Conservation (phyloP, 768 basidiomycete species). For the Suillus hirtellus region DNA sequence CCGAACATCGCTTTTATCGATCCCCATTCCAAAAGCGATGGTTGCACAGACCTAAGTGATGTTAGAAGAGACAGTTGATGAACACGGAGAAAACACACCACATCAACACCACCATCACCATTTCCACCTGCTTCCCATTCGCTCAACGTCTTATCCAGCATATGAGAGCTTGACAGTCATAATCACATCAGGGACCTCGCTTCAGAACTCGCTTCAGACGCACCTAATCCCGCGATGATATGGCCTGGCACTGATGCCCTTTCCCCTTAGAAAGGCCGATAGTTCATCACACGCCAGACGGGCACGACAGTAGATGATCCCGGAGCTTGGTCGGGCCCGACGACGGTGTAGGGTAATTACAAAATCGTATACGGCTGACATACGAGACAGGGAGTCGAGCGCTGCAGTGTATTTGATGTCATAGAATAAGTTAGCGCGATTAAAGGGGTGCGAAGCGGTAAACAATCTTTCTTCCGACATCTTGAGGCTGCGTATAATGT, state of each 20-base stretch:
- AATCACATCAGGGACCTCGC: conserved; percentile 2
- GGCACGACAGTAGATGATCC: conserved; percentile 79
- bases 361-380: conserved; percentile 66
- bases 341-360: conserved; percentile 62
- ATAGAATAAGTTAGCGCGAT: conserved; percentile 77
- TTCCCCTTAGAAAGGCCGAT: conserved; percentile 59
- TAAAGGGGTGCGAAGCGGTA: conserved; percentile 76
- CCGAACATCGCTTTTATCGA: conserved; percentile 81
- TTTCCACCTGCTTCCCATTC: conserved; percentile 62
- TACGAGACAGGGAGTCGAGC: conserved; percentile 52
- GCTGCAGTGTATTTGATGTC: conserved; percentile 69
- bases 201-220: conserved; percentile 9
- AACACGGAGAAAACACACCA: conserved; percentile 43
- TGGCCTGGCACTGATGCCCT: conserved; percentile 65
- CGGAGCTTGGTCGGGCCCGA: conserved; percentile 60
- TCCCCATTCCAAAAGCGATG: conserved; percentile 85
- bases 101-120: conserved; percentile 57
- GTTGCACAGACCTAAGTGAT: conserved; percentile 66
- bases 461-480: conserved; percentile 58
- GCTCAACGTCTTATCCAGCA: conserved; percentile 51
- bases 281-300: conserved; percentile 68
- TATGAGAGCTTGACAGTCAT: conserved; percentile 37
- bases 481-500: conserved; percentile 67
- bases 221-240: conserved; percentile 76
- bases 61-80: not conserved